Percentiles rank a stretch among this genome's conserved stretches.
These are phyloP conservation scores for Gracilaria gracilis DNA, from an alignment of 23 red algal genomes.

Conservation along the genomic window DNA sequence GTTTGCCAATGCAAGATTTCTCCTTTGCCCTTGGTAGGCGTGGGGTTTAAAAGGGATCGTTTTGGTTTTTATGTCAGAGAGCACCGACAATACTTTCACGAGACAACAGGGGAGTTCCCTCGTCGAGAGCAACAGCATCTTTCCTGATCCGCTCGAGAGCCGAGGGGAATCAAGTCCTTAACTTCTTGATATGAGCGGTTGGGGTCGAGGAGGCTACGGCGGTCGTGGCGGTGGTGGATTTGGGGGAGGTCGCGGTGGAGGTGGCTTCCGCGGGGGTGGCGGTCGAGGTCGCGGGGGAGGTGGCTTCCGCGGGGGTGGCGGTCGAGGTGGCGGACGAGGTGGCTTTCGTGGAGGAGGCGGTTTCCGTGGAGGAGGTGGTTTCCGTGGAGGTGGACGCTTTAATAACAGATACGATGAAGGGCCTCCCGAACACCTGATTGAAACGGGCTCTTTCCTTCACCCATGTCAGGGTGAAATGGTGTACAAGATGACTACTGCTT, in stretches of 20 bases:
- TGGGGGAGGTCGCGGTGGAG: not conserved
- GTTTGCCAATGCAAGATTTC: too few species aligned
- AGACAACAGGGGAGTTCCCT: too few species aligned
- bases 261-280: not conserved
- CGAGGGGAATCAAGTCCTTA: not conserved
- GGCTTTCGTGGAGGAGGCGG: constrained; percentile 58
- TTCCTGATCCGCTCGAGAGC: not conserved
- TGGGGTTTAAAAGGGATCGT: too few species aligned
- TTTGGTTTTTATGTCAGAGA: too few species aligned
- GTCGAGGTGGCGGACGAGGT: constrained; percentile 29
- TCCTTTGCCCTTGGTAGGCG: too few species aligned
- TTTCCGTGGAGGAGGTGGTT: constrained; percentile 31
- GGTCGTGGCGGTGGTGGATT: too few species aligned
- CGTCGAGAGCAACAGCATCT: too few species aligned
- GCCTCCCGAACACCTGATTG: constrained; percentile 74
- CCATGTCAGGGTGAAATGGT: constrained; percentile 94
- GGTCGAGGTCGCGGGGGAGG: constrained; percentile 6
- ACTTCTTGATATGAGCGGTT: constrained; percentile 17
- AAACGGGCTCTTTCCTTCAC: constrained; percentile 85
- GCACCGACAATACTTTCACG: too few species aligned
- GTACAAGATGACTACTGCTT: constrained; percentile 68
- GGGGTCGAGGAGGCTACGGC: constrained; percentile 15
- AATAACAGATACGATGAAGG: constrained; percentile 68
- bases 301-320: not conserved
- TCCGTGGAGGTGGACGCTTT: constrained; percentile 51